These are phyloP conservation scores for Candida namnaoensis DNA, from an alignment of 805 yeast species.

Conservation along the genomic window DNA sequence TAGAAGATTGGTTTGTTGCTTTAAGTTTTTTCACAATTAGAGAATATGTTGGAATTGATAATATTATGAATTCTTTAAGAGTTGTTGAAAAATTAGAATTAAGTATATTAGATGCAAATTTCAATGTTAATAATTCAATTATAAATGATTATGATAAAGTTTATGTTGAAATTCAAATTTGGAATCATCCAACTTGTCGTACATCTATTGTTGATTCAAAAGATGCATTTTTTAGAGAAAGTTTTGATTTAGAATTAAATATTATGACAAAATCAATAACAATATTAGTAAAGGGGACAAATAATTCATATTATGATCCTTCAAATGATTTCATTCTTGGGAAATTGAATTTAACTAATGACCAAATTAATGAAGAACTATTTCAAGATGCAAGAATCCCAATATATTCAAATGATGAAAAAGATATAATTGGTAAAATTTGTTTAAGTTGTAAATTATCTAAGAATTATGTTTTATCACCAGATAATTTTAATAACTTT, in stretches of 20 bases:
- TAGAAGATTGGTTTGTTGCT: slow-evolving; percentile 73
- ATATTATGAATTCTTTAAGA: slow-evolving; percentile 31
- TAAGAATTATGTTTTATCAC: slow-evolving; percentile 53
- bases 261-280: slow-evolving; percentile 40
- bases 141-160: slow-evolving; percentile 16
- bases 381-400: slow-evolving; percentile 29
- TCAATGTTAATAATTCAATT: slow-evolving; percentile 19
- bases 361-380: slow-evolving; percentile 11
- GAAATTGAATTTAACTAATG: slow-evolving; percentile 3
- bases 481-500: slow-evolving; percentile 49
- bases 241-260: slow-evolving; percentile 54
- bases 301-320: slow-evolving; percentile 4
- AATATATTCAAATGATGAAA: slow-evolving; percentile 26
- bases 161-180: slow-evolving; percentile 65
- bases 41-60: slow-evolving; percentile 31
- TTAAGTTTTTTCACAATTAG: slow-evolving; percentile 53
- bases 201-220: slow-evolving; percentile 50
- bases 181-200: slow-evolving; percentile 72
- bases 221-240: slow-evolving; percentile 81
- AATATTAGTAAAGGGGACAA: slow-evolving; percentile 32
- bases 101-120: slow-evolving; percentile 59
- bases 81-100: slow-evolving; percentile 44
- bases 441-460: slow-evolving; percentile 39
- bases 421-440: slow-evolving; percentile 47
- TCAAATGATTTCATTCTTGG: slow-evolving; percentile 27